A percentile compares a stretch with the other conserved stretches of the same genome.
phyloP scores from a whole-genome alignment of 1,284 basidiomycete genomes.

The Leccinum proximum region DNA sequence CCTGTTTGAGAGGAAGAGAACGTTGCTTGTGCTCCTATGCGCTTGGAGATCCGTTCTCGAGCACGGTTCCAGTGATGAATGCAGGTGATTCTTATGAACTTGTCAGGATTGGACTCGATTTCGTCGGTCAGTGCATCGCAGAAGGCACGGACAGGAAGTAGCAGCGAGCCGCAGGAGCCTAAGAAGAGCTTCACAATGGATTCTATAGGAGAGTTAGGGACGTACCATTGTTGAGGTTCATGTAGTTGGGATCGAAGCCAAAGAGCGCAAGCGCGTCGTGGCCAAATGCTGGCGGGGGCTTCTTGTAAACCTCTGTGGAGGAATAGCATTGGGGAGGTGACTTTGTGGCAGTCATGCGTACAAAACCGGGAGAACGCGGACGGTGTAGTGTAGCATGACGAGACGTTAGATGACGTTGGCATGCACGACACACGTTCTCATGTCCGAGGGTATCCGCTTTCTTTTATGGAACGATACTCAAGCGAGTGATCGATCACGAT shows the following conservation, averaged over 20 bases:
- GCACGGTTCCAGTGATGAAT: slow-evolving; percentile 32
- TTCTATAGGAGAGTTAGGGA: background rate
- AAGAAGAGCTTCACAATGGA: background rate
- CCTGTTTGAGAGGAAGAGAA: slow-evolving; percentile 82
- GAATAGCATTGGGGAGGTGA: background rate
- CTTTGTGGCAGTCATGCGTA: background rate
- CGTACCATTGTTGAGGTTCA: slow-evolving; percentile 67
- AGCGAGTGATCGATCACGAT: slow-evolving; percentile 57
- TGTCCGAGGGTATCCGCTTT: slow-evolving; percentile 50
- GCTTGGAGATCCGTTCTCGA: slow-evolving; percentile 50
- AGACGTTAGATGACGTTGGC: background rate
- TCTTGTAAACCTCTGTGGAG: slow-evolving; percentile 19
- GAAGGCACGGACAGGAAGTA: slow-evolving; percentile 54
- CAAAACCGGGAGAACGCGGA: background rate
- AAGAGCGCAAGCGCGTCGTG: slow-evolving; percentile 49
- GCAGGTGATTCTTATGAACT: slow-evolving; percentile 50
- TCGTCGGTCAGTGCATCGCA: slow-evolving; percentile 42
- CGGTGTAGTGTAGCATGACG: background rate
- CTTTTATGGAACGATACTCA: slow-evolving; percentile 84
- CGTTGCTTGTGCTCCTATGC: slow-evolving; percentile 63
- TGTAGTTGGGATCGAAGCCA: slow-evolving; percentile 48
- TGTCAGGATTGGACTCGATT: slow-evolving; percentile 62
- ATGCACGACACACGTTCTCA: background rate
- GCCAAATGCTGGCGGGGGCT: slow-evolving; percentile 46
- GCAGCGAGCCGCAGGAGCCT: slow-evolving; percentile 73